phyloP scores from a whole-genome alignment of 495 filamentous ascomycete genomes.

The Chaetomidium leptoderma region DNA sequence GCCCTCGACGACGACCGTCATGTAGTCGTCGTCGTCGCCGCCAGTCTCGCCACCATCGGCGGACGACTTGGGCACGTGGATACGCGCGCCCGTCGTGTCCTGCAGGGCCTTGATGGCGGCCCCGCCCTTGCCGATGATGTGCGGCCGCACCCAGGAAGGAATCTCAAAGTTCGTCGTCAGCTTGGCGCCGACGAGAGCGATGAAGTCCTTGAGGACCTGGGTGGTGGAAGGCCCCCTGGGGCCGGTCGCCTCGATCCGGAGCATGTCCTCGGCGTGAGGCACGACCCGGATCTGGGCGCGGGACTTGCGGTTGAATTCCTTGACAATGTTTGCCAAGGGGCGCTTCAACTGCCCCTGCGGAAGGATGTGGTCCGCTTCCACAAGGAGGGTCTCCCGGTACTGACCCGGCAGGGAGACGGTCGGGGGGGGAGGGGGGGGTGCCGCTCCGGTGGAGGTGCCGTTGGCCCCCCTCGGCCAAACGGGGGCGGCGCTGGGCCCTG shows the following conservation, averaged over 20 bases:
- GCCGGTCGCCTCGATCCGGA: slow-evolving; percentile 78
- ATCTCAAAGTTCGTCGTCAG: slow-evolving; percentile 72
- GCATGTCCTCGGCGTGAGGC: slow-evolving; percentile 57
- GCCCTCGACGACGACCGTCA: slow-evolving; percentile 85
- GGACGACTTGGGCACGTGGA: slow-evolving; percentile 87
- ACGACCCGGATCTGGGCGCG: slow-evolving; percentile 77
- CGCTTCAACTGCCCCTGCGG: slow-evolving; percentile 73
- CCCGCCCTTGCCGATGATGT: slow-evolving; percentile 89
- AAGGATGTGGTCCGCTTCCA: slow-evolving; percentile 67
- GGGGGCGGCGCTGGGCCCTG: too few species aligned
- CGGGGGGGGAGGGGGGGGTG: too few species aligned
- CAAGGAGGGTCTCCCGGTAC: slow-evolving; percentile 66
- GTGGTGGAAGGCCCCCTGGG: slow-evolving; percentile 65
- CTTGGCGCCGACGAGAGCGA: slow-evolving; percentile 78
- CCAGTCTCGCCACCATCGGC: slow-evolving; percentile 64
- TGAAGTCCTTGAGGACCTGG: slow-evolving; percentile 80
- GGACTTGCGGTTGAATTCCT: slow-evolving; percentile 83
- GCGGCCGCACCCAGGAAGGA: slow-evolving; percentile 71
- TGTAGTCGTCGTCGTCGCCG: slow-evolving; percentile 74
- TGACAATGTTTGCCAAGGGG: slow-evolving; percentile 72
- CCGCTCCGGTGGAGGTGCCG: too few species aligned
- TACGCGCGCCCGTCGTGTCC: slow-evolving; percentile 76
- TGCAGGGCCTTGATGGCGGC: slow-evolving; percentile 83
- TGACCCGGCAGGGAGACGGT: slow-evolving; percentile 71
- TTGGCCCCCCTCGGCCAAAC: too few species aligned